These are phyloP conservation scores for Amanita brunnescens DNA, from an alignment of 768 basidiomycete species.

Conservation along the genomic window DNA sequence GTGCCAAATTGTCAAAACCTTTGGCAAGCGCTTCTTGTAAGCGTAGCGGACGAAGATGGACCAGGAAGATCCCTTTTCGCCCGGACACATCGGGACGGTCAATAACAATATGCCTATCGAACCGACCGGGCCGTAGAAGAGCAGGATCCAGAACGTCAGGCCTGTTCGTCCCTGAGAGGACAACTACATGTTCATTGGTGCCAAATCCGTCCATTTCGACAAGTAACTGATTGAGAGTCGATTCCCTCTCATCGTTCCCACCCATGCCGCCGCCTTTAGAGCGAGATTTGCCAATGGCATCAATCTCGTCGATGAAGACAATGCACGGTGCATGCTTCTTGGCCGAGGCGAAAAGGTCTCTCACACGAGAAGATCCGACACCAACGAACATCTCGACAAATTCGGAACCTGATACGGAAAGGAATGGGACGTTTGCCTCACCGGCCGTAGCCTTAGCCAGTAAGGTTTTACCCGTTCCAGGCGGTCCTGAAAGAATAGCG, in stretches of 20 bases:
- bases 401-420: slow-evolving; percentile 97
- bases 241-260: slow-evolving; percentile 96
- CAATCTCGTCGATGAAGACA: slow-evolving; percentile 99
- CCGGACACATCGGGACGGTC: slow-evolving; percentile 93
- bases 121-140: slow-evolving; percentile 93
- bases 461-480: slow-evolving; percentile 97
- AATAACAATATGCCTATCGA: slow-evolving; percentile 94
- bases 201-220: slow-evolving; percentile 99
- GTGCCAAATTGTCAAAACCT: slow-evolving; percentile 54
- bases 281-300: slow-evolving; percentile 95
- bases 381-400: slow-evolving; percentile 99
- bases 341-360: slow-evolving; percentile 95
- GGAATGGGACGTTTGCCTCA: slow-evolving; percentile 95
- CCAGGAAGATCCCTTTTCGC: slow-evolving; percentile 87
- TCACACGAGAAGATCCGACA: slow-evolving; percentile 93
- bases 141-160: slow-evolving; percentile 95
- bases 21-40: slow-evolving; percentile 47
- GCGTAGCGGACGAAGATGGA: slow-evolving; percentile 81
- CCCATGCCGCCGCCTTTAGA: slow-evolving; percentile 67
- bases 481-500: slow-evolving; percentile 90
- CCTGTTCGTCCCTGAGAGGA: slow-evolving; percentile 94
- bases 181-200: slow-evolving; percentile 93
- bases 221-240: slow-evolving; percentile 92
- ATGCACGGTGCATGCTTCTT: slow-evolving; percentile 98
- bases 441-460: slow-evolving; percentile 98